Conservation (phyloP, 1,284 basidiomycete genomes). For the Fomes fomentarius region DNA sequence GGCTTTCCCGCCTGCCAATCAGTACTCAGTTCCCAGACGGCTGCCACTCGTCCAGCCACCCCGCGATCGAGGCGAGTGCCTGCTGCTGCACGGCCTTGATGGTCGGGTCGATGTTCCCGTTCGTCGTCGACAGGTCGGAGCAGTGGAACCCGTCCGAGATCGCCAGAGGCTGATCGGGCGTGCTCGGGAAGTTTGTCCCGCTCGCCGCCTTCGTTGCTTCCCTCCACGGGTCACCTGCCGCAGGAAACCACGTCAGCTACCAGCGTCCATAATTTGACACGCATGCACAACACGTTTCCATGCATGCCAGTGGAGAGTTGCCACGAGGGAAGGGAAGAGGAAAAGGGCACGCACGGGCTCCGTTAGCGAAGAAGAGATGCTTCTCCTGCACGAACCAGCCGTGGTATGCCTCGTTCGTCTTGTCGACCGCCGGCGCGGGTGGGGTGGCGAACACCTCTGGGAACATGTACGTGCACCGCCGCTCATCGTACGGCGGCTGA, state of each 20-base stretch:
- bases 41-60: conserved; percentile 13
- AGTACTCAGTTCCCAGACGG: too few species aligned
- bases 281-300: too few species aligned
- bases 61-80: conserved; percentile 30
- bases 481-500: conserved; percentile 51
- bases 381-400: conserved; percentile 57
- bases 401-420: conserved; percentile 45
- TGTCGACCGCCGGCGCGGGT: conserved; percentile 45
- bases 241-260: not conserved
- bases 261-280: too few species aligned
- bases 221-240: conserved; percentile 67
- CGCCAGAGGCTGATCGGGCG: conserved; percentile 52
- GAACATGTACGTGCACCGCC: conserved; percentile 41
- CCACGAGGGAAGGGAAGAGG: not conserved
- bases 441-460: conserved; percentile 48
- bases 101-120: conserved; percentile 45
- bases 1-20: too few species aligned
- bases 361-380: conserved; percentile 68
- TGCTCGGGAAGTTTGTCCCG: conserved; percentile 43
- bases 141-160: conserved; percentile 63
- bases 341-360: conserved; percentile 50
- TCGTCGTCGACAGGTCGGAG: conserved; percentile 50
- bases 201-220: conserved; percentile 64
- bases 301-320: not conserved
- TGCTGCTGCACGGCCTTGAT: conserved; percentile 51